A percentile compares a stretch with the other conserved stretches of the same genome.
phyloP scores from a whole-genome alignment of 1,284 basidiomycete species.

The Cystobasidium pallidum region DNA sequence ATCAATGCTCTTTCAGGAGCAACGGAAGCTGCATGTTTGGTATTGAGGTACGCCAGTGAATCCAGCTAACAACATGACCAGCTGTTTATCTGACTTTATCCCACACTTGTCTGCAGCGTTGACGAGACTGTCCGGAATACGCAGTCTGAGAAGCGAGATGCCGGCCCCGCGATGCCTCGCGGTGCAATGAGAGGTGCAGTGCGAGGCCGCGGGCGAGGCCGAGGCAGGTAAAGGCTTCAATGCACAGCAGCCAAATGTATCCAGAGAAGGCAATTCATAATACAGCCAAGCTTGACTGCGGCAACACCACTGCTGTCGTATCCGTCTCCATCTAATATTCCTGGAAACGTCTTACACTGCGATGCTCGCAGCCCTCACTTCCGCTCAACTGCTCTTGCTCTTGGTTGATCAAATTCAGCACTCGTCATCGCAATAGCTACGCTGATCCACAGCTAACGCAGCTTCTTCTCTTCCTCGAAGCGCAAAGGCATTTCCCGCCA shows the following conservation, averaged over 20 bases:
- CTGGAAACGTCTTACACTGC: too few species aligned
- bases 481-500: too few species aligned
- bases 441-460: too few species aligned
- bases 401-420: too few species aligned
- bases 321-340: too few species aligned
- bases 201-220: slow-evolving; percentile 32
- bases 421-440: too few species aligned
- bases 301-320: background rate
- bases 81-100: background rate
- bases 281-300: background rate
- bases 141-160: slow-evolving; percentile 42
- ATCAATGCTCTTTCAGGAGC: slow-evolving; percentile 93
- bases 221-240: slow-evolving; percentile 30
- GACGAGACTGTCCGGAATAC: slow-evolving; percentile 76
- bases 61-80: too few species aligned
- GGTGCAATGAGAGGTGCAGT: slow-evolving; percentile 40
- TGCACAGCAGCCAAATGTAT: background rate
- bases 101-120: slow-evolving; percentile 63
- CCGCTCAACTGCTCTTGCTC: too few species aligned
- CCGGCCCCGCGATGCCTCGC: slow-evolving; percentile 37
- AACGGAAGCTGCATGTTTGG: slow-evolving; percentile 92
- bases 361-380: too few species aligned
- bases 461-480: too few species aligned
- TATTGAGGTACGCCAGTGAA: slow-evolving; percentile 60
- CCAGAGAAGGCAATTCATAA: background rate